Conservation (phyloP, 257 asterid genomes). For the Fraxinus anomala region DNA sequence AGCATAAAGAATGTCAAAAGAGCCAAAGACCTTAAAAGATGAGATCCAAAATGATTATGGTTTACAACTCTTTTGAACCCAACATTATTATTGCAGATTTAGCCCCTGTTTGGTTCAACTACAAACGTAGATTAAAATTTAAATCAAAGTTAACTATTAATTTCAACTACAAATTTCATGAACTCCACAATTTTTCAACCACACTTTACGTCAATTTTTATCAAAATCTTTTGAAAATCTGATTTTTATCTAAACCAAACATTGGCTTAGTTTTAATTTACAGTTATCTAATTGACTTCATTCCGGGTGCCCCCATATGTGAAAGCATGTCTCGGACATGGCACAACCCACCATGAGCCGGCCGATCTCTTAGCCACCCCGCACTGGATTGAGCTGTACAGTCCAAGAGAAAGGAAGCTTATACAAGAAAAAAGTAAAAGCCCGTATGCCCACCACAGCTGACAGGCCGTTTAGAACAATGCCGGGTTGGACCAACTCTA, state of each 20-base stretch:
- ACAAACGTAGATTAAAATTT: too few relatives aligned
- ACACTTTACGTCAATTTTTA: too few relatives aligned
- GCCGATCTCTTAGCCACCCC: not conserved
- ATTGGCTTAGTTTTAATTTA: too few relatives aligned
- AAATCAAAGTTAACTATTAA: too few relatives aligned
- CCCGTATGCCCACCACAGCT: not conserved
- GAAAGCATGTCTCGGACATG: not conserved
- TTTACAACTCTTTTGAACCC: not conserved
- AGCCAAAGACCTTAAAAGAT: not conserved
- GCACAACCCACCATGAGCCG: not conserved
- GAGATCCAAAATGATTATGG: not conserved
- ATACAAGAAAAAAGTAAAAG: not conserved
- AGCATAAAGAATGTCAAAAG: not conserved
- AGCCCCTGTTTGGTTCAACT: not conserved
- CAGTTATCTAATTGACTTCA: not conserved
- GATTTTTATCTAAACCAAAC: too few relatives aligned
- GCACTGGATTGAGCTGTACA: not conserved
- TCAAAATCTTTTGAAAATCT: too few relatives aligned
- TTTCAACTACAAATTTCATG: too few relatives aligned
- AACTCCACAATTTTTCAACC: too few relatives aligned
- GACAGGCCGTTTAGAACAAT: too few relatives aligned
- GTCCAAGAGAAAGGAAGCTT: not conserved
- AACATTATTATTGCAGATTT: not conserved
- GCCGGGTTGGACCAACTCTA: not conserved
- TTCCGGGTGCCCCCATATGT: not conserved